phyloP scores from a whole-genome alignment of 2,329 filamentous ascomycete genomes.

The Fusarium sp. region DNA sequence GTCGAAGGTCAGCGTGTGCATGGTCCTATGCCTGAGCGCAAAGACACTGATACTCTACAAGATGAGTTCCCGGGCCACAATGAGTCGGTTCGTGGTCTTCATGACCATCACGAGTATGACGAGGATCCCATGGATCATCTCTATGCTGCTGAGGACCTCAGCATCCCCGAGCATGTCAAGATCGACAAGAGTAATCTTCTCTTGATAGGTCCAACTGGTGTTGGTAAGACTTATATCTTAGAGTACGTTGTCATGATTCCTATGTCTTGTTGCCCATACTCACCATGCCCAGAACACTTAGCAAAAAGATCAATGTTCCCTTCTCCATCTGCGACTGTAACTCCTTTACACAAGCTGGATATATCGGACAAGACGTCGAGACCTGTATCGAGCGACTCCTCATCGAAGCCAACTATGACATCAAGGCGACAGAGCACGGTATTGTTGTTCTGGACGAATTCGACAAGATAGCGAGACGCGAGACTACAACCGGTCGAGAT shows the following conservation, averaged over 20 bases:
- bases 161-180: slow-evolving; percentile 66
- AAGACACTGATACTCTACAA: slow-evolving; percentile 55
- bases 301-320: slow-evolving; percentile 92
- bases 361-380: slow-evolving; percentile 98
- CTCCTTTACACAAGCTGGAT: slow-evolving; percentile 94
- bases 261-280: slow-evolving; percentile 9
- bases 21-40: slow-evolving; percentile 44
- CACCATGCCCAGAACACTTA: slow-evolving; percentile 76
- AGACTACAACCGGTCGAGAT: slow-evolving; percentile 89
- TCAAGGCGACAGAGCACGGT: slow-evolving; percentile 85
- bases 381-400: slow-evolving; percentile 91
- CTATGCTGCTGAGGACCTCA: slow-evolving; percentile 62
- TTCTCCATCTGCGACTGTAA: slow-evolving; percentile 97
- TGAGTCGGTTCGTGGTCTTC: slow-evolving; percentile 59
- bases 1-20: slow-evolving; percentile 75
- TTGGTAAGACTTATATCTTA: slow-evolving; percentile 95
- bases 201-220: slow-evolving; percentile 90
- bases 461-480: slow-evolving; percentile 93
- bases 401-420: slow-evolving; percentile 90
- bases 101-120: slow-evolving; percentile 50
- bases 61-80: slow-evolving; percentile 68
- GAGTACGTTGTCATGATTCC: slow-evolving; percentile 59
- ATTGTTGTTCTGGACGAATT: slow-evolving; percentile 98
- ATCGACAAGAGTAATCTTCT: slow-evolving; percentile 97
- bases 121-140: slow-evolving; percentile 56